A percentile compares a stretch with the other conserved stretches of the same genome.
Conservation (phyloP, 495 filamentous ascomycete species). For the Penicillium canescens region DNA sequence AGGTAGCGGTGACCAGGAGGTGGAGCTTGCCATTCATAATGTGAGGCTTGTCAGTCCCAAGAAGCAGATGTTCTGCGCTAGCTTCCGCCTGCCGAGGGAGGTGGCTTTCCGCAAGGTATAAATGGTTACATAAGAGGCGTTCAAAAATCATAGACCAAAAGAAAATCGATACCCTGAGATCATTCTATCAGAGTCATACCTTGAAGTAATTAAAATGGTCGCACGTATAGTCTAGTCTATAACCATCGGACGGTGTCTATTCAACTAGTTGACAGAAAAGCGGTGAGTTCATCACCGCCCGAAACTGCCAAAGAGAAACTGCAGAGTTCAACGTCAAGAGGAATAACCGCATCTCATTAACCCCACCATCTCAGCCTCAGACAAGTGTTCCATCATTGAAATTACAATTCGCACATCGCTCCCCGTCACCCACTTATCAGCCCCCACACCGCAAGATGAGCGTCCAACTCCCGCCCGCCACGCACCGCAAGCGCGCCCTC, state of each 20-base stretch:
- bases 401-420: neutral
- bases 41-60: conserved; percentile 88
- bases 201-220: neutral
- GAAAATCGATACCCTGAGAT: conserved; percentile 15
- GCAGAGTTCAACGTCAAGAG: conserved; percentile 16
- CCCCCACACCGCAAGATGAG: conserved; percentile 28
- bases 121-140: conserved; percentile 15
- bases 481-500: conserved; percentile 69
- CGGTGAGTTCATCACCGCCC: conserved; percentile 26
- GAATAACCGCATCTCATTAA: neutral
- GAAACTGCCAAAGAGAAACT: conserved; percentile 17
- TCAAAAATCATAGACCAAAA: conserved; percentile 7
- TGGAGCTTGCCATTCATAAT: conserved; percentile 67
- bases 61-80: conserved; percentile 96
- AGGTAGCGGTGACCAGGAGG: conserved; percentile 40
- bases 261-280: neutral
- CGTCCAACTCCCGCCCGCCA: conserved; percentile 50
- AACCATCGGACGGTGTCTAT: neutral
- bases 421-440: neutral
- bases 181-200: neutral
- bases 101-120: conserved; percentile 66
- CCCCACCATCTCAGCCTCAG: neutral
- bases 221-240: neutral
- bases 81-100: conserved; percentile 76
- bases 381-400: neutral